Evolutionary conservation across 495 filamentous ascomycete genomes (phyloP).

Genomic region (Haplographium delicatum): DNA sequence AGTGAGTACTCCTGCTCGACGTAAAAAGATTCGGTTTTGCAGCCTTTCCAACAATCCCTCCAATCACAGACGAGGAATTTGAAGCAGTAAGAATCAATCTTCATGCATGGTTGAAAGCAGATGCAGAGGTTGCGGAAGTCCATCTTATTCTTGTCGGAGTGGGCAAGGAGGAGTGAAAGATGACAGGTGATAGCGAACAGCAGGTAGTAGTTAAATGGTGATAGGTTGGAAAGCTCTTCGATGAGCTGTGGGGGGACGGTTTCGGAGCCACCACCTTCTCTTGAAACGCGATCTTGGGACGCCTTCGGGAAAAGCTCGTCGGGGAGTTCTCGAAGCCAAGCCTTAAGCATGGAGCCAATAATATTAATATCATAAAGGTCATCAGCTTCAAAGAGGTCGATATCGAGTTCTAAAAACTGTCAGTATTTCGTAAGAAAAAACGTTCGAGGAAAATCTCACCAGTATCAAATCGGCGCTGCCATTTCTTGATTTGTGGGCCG

Average conservation of each 20-base stretch:
- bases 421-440: no score
- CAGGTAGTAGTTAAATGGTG: constrained; percentile 92
- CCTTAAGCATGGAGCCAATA: constrained; percentile 86
- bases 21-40: constrained; percentile 80
- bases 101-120: constrained; percentile 92
- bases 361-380: constrained; percentile 93
- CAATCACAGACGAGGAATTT: constrained; percentile 87
- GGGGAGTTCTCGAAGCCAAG: constrained; percentile 89
- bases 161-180: constrained; percentile 77
- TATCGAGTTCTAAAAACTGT: constrained; percentile 73
- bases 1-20: constrained; percentile 66
- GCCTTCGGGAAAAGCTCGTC: constrained; percentile 83
- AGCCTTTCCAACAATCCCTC: constrained; percentile 92
- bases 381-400: constrained; percentile 75
- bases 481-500: constrained; percentile 75
- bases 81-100: constrained; percentile 86
- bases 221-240: constrained; percentile 83
- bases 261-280: constrained; percentile 68
- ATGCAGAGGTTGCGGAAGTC: constrained; percentile 87
- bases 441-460: no score
- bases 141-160: constrained; percentile 90
- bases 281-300: constrained; percentile 66
- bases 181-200: constrained; percentile 95
- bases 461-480: constrained; percentile 81
- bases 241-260: constrained; percentile 74